Evolutionary conservation across 2,329 filamentous ascomycete species (phyloP).

Genomic region (Paracoccidioides brasiliensis): DNA sequence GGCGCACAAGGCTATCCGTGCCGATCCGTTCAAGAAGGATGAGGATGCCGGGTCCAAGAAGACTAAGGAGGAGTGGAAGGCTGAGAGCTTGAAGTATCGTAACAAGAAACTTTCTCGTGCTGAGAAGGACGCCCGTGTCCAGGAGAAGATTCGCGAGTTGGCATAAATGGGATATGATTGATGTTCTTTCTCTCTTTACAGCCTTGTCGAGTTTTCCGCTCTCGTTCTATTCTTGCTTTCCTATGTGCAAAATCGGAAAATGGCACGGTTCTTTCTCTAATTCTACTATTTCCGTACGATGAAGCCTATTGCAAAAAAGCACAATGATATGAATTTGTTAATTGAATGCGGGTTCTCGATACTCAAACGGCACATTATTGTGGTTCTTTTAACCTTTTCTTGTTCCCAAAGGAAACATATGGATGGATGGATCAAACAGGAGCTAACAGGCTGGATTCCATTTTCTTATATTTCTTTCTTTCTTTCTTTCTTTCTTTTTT

Average conservation of each 20-base stretch:
- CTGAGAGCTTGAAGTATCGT: conserved; percentile 83
- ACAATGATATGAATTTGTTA: not conserved
- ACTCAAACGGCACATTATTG: not conserved
- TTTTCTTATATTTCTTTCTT: not conserved
- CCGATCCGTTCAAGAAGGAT: conserved; percentile 94
- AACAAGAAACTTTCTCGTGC: conserved; percentile 65
- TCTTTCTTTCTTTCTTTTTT: not conserved
- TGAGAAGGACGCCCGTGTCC: conserved; percentile 69
- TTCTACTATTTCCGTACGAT: too few species aligned
- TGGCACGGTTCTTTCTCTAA: too few species aligned
- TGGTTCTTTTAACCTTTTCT: not conserved
- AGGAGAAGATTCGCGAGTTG: conserved; percentile 82
- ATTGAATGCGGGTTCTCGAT: not conserved
- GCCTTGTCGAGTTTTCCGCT: not conserved
- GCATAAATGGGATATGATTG: conserved; percentile 22
- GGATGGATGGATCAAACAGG: not conserved
- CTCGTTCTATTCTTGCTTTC: too few species aligned
- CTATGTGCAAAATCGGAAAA: too few species aligned
- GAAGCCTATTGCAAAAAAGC: not conserved
- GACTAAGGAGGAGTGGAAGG: conserved; percentile 94
- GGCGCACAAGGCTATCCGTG: conserved; percentile 92
- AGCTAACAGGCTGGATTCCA: not conserved
- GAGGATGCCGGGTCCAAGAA: conserved; percentile 67
- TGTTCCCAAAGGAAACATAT: not conserved
- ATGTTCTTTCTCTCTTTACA: not conserved